Base-by-base conservation (phyloP, 192 early-diverging fungal genomes). In the Oehlia diaphana region DNA sequence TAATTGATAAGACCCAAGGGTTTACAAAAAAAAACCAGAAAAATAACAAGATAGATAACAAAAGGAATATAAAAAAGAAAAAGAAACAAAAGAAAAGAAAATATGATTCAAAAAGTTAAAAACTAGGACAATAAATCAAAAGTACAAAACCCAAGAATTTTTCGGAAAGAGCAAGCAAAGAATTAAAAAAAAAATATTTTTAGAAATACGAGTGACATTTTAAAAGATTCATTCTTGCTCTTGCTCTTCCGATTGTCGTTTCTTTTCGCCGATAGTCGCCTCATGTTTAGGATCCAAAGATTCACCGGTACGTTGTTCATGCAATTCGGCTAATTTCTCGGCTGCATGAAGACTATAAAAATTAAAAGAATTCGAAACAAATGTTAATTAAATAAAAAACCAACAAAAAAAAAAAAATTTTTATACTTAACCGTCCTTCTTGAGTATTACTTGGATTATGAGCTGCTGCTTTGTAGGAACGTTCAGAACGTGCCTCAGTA, bases 241-340 rank as follows among this genome's bases (percentile, higher is more conserved):
- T 37, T 37, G 35, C 4, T 37, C 35, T 37, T 37, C 35, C 4
- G 4, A 9, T 44, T 44, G 42, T 47, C 10, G 44, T 47, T 58
- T 58, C 19, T 58, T 58, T 58, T 58, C 53, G 16, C 53, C 53
- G 6, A 58, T 7, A 19, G 13, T 6, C 16, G 72, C 72, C 33
- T 73, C 72, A 8, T 33, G 2, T 13, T 47, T 3, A 4, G 72
- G 72, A 53, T 73, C 72, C 19, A 73, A 49, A 9, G 19, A 49
- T 23, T 73, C 72, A 12, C 72, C 72, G 2, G 72, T 73, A 21
- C 72, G 39, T 53, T 47, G 23, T 73, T 73, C 72, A 10, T 73
- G 72, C 13, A 73, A 23, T 73, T 73, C 72, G 4, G 72, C 21
- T 28, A 73, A 53, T 50, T 73, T 73, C 14, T 73, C 44, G 10